Evolutionary conservation across 225 moss, liverwort and hornwort genomes (phyloP).

Genomic region (Asterella californica): DNA sequence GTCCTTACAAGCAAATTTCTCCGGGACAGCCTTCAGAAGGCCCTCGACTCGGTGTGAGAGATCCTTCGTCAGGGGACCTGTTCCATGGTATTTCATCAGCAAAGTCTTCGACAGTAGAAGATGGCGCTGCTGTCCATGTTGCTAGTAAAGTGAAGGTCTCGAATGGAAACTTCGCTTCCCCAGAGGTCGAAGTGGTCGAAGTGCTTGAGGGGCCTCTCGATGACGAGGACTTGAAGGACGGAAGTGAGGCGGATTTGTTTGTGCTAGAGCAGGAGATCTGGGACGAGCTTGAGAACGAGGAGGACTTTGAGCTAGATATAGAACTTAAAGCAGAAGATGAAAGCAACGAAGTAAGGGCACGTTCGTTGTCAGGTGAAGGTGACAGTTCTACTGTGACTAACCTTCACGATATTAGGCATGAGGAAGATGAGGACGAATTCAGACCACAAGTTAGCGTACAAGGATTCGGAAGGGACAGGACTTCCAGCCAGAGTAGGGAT

Average conservation of each 20-base stretch:
- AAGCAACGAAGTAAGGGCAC: not conserved
- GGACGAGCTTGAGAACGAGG: conserved; percentile 80
- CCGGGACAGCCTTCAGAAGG: conserved; percentile 26
- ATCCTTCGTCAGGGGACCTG: conserved; percentile 14
- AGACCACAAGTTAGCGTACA: conserved; percentile 9
- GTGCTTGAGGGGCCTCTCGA: conserved; percentile 20
- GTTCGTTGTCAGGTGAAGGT: not conserved
- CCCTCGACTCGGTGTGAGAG: conserved; percentile 62
- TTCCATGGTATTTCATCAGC: conserved; percentile 3
- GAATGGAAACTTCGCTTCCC: not conserved
- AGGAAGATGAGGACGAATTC: not conserved
- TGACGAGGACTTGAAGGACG: conserved; percentile 1
- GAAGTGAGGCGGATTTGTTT: conserved; percentile 38
- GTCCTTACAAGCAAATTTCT: conserved; percentile 51
- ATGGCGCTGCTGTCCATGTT: conserved; percentile 11
- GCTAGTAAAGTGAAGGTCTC: not conserved
- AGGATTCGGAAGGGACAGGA: conserved; percentile 24
- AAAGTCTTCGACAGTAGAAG: conserved; percentile 6
- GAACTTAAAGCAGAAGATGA: conserved; percentile 52
- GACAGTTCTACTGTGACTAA: conserved; percentile 12
- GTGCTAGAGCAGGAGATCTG: conserved; percentile 68
- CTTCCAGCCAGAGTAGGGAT: not conserved
- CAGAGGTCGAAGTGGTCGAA: not conserved
- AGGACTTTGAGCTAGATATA: conserved; percentile 68
- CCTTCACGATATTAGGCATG: conserved; percentile 8